Conservation (phyloP, 73 alveolate species). For the Paramecium tetraurelia region DNA sequence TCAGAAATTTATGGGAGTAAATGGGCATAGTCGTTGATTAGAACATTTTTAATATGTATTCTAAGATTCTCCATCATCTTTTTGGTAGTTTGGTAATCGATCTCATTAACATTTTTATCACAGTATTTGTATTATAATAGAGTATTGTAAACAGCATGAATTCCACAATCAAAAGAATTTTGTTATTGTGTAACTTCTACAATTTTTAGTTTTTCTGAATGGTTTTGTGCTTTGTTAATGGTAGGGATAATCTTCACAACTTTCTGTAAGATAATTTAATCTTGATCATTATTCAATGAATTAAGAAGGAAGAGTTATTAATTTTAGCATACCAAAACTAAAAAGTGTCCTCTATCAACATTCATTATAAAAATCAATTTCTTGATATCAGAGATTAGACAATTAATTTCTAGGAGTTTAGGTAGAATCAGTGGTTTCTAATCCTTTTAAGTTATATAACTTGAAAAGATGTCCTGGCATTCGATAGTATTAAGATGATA, state of each 20-base stretch:
- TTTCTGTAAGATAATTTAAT: background rate
- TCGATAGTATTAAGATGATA: background rate
- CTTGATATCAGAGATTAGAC: background rate
- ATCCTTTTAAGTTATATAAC: background rate
- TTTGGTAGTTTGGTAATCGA: background rate
- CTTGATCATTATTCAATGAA: background rate
- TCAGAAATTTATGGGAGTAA: background rate
- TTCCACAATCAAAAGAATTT: background rate
- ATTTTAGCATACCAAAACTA: background rate
- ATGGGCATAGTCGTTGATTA: background rate
- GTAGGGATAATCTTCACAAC: background rate
- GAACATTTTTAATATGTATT: background rate
- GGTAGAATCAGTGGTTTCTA: background rate
- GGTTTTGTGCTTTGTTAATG: background rate
- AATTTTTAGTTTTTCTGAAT: background rate
- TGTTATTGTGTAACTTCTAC: background rate
- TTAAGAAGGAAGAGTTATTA: background rate
- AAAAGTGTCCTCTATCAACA: background rate
- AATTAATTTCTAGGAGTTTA: background rate
- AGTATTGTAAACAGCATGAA: background rate
- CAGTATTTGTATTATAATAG: background rate
- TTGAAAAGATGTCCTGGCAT: background rate
- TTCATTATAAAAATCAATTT: background rate
- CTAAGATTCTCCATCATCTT: background rate
- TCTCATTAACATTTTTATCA: background rate